Percentiles rank a stretch among this genome's conserved stretches.
Evolutionary conservation across 345 rosid genomes (phyloP).

Genomic region (Kandelia obovata): DNA sequence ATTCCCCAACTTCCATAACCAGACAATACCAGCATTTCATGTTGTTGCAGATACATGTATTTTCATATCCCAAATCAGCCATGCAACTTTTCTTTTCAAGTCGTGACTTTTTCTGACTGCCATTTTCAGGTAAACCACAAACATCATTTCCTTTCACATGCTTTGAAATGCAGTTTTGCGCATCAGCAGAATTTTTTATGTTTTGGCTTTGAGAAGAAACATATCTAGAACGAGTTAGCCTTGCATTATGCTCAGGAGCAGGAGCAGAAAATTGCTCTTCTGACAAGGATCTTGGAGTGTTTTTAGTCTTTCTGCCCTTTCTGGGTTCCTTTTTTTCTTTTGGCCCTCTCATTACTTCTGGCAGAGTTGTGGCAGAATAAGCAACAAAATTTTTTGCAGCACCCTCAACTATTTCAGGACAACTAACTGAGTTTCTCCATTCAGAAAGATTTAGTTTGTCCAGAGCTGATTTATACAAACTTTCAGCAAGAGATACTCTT

Average conservation of each 20-base stretch:
- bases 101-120: slow-evolving; percentile 22
- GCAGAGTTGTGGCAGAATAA: slow-evolving; percentile 6
- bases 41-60: slow-evolving; percentile 53
- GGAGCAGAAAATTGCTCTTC: slow-evolving; percentile 40
- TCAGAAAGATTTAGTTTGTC: slow-evolving; percentile 51
- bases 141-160: slow-evolving; percentile 18
- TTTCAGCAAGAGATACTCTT: slow-evolving; percentile 53
- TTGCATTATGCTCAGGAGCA: slow-evolving; percentile 40
- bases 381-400: slow-evolving; percentile 18
- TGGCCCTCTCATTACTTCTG: slow-evolving; percentile 20
- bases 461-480: slow-evolving; percentile 53
- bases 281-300: slow-evolving; percentile 26
- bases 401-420: slow-evolving; percentile 32
- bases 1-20: slow-evolving; percentile 37
- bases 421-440: slow-evolving; percentile 52
- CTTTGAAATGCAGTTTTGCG: slow-evolving; percentile 26
- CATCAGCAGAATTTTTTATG: slow-evolving; percentile 24
- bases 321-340: slow-evolving; percentile 36
- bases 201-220: slow-evolving; percentile 50
- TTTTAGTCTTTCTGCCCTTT: slow-evolving; percentile 45
- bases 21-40: slow-evolving; percentile 60
- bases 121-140: slow-evolving; percentile 20
- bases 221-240: slow-evolving; percentile 74
- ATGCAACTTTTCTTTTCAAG: slow-evolving; percentile 28
- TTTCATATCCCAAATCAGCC: slow-evolving; percentile 23